Base-by-base conservation (phyloP, 2,329 filamentous ascomycete genomes). In the Ilyonectria sp. region DNA sequence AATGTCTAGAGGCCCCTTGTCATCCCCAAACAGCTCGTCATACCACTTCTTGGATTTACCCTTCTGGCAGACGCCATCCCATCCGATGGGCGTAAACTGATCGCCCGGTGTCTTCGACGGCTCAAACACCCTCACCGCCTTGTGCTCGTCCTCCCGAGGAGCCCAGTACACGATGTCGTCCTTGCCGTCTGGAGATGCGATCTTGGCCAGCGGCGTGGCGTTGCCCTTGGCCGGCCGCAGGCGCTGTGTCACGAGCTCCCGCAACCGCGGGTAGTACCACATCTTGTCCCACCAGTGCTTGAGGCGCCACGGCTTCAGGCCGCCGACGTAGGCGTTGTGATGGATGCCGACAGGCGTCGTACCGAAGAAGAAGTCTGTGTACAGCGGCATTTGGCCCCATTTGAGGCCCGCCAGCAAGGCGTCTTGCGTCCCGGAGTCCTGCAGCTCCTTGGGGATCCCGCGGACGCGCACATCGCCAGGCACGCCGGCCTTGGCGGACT, bases 351-450 rank as follows among this genome's bases (percentile, higher is more conserved):
- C 76, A 29, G 80, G 80, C 1, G 77, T 75, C 19, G 73, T 73
- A 33, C 80, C 80, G 19, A 80, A 80, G 73, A 75, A 80, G 57
- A 82, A 79, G 65, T 82, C 79, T 4, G 80, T 79, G 73, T 81
- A 82, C 1, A 82, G 76, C 2, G 79, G 75, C 2, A 76, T 50
- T 0, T 77, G 53, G n/a, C 73, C 76, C 80, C 80, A 82, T n/a
- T 73, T 46, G 6, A 74, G 53, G 3, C 63, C 60, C 0, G 61
- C 62, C 11, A 77, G 68, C 5, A 73, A 56, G 11, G 55, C 49
- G 43, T 74, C 69, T 31, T 57, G 8, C 40, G 50, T 17, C 4
- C 44, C 52, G n/a, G 35, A 50, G n/a, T 46, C 47, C 40, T 17
- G 52, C 7, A 81, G 70, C 43, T 81, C 80, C 1, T 64, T 17